Conservation (phyloP, 2,329 filamentous ascomycete species). For the Gliomastix tumulicola region DNA sequence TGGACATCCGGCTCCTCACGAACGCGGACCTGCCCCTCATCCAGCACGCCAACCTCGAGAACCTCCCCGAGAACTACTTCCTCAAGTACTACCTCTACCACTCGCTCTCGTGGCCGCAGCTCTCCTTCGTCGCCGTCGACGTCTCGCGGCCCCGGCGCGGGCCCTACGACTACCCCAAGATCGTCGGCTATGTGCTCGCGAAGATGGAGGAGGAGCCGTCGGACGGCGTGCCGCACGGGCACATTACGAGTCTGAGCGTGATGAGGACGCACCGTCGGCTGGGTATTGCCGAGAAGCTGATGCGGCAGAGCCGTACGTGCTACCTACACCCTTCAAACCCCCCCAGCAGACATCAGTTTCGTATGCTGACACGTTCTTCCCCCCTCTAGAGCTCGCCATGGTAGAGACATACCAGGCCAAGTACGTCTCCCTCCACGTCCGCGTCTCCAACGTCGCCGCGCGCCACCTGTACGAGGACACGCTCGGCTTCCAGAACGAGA, state of each 20-base stretch:
- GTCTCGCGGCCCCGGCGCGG: constrained; percentile 71
- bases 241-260: constrained; percentile 91
- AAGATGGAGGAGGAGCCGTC: constrained; percentile 99
- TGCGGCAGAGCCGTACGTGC: constrained; percentile 84
- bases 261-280: constrained; percentile 92
- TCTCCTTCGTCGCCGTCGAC: constrained; percentile 94
- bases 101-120: constrained; percentile 93
- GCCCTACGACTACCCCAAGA: constrained; percentile 87
- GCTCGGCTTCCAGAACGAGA: constrained; percentile 80
- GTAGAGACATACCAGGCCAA: constrained; percentile 85
- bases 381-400: constrained; percentile 75
- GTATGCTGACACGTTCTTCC: constrained; percentile 1
- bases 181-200: constrained; percentile 97
- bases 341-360: constrained; percentile 1
- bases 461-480: constrained; percentile 90
- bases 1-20: constrained; percentile 87
- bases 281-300: constrained; percentile 93
- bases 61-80: constrained; percentile 99
- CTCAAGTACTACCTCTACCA: constrained; percentile 99
- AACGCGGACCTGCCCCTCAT: constrained; percentile 83
- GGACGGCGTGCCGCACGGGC: constrained; percentile 86
- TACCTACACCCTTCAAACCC: constrained; percentile 1
- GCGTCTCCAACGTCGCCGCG: constrained; percentile 86
- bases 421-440: constrained; percentile 94
- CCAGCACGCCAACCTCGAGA: constrained; percentile 97